Conservation (phyloP, 1,139 yeast species). For the Yamadazyma aaseri region DNA sequence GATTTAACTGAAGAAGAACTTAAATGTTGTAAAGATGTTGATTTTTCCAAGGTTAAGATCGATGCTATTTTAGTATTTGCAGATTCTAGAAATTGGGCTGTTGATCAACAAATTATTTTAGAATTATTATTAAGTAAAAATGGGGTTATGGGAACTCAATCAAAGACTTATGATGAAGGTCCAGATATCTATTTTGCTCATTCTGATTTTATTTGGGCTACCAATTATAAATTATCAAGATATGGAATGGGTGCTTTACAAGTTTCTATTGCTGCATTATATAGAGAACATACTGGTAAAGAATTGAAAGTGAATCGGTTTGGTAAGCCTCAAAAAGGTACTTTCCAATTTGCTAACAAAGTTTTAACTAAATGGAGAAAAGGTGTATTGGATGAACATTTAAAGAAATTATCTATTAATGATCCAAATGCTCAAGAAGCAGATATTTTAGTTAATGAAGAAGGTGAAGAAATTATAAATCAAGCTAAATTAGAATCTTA, state of each 20-base stretch:
- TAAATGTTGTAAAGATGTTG: slow-evolving; percentile 54
- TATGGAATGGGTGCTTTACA: slow-evolving; percentile 91
- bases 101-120: slow-evolving; percentile 82
- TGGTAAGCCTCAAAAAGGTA: slow-evolving; percentile 85
- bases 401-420: slow-evolving; percentile 50
- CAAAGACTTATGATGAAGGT: slow-evolving; percentile 69
- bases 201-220: slow-evolving; percentile 87
- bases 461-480: slow-evolving; percentile 50
- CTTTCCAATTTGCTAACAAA: slow-evolving; percentile 76
- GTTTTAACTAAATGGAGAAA: slow-evolving; percentile 76
- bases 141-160: slow-evolving; percentile 80
- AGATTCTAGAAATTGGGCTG: slow-evolving; percentile 86
- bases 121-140: slow-evolving; percentile 70
- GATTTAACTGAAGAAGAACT: slow-evolving; percentile 70
- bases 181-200: slow-evolving; percentile 84
- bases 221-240: slow-evolving; percentile 73
- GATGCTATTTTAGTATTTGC: slow-evolving; percentile 80
- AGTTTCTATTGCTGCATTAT: slow-evolving; percentile 79
- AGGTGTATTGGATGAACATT: slow-evolving; percentile 71
- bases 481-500: slow-evolving; percentile 44
- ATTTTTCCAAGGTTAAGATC: slow-evolving; percentile 60
- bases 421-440: slow-evolving; percentile 49
- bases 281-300: slow-evolving; percentile 75
- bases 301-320: slow-evolving; percentile 75
- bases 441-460: slow-evolving; percentile 45